A percentile compares a stretch with the other conserved stretches of the same genome.
Conservation (phyloP, 495 filamentous ascomycete genomes). For the Penicillium arizonense region DNA sequence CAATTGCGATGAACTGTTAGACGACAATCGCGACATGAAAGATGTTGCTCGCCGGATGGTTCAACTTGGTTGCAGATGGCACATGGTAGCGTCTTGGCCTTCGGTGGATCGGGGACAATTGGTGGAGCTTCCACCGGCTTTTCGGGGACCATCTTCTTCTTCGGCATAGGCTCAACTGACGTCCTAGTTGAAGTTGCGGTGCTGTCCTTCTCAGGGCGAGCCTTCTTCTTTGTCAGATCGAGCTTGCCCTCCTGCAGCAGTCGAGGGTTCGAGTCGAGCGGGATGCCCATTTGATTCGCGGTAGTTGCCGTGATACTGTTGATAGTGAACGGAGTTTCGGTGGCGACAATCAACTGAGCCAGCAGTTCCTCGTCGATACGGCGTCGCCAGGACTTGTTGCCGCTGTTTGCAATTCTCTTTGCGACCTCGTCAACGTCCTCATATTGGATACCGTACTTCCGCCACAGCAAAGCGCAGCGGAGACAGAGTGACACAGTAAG, state of each 20-base stretch:
- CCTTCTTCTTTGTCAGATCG: conserved; percentile 58
- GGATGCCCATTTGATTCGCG: conserved; percentile 43
- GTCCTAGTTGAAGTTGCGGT: conserved; percentile 44
- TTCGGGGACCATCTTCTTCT: conserved; percentile 57
- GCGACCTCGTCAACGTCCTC: conserved; percentile 92
- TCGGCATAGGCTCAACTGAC: conserved; percentile 51
- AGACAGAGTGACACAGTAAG: conserved; percentile 83
- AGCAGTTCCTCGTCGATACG: conserved; percentile 89
- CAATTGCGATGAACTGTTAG: conserved; percentile 92
- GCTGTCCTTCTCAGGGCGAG: conserved; percentile 52
- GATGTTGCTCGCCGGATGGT: conserved; percentile 64
- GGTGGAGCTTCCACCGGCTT: conserved; percentile 57
- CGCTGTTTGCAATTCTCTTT: conserved; percentile 80
- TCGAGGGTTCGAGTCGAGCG: conserved; percentile 39
- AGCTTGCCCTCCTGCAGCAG: conserved; percentile 41
- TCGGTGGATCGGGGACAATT: conserved; percentile 68
- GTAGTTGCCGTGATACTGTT: conserved; percentile 45
- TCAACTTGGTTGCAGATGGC: conserved; percentile 78
- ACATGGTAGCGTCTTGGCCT: conserved; percentile 75
- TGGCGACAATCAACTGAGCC: conserved; percentile 67
- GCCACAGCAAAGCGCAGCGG: conserved; percentile 88
- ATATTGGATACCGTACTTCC: conserved; percentile 92
- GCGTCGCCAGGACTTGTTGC: conserved; percentile 83
- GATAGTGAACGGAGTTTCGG: conserved; percentile 47
- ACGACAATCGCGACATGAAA: conserved; percentile 81